These are phyloP conservation scores for Monotropa hypopitys DNA, from an alignment of 179 eudicot species.

Conservation along the genomic window DNA sequence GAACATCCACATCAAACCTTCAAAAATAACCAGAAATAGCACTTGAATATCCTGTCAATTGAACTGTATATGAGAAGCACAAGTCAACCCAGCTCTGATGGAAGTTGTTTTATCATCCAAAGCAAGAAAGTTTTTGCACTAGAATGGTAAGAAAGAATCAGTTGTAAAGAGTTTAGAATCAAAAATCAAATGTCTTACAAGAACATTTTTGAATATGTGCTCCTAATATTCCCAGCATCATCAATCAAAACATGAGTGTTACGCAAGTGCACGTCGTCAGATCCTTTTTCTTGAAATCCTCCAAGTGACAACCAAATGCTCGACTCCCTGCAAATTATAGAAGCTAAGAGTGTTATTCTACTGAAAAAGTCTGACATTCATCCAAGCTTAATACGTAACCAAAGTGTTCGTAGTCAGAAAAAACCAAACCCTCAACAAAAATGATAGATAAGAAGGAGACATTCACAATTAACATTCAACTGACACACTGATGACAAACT, in stretches of 20 bases:
- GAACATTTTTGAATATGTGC: conserved; percentile 70
- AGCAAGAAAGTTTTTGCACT: not conserved
- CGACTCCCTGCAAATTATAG: conserved; percentile 47
- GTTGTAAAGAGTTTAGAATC: not conserved
- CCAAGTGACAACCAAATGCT: conserved; percentile 89
- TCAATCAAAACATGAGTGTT: conserved; percentile 83
- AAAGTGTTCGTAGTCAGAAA: not conserved
- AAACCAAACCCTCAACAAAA: not conserved
- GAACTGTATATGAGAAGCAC: not conserved
- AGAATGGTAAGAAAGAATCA: not conserved
- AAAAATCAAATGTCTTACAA: conserved; percentile 37
- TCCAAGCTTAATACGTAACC: not conserved
- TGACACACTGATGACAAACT: not conserved
- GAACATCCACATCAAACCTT: conserved; percentile 95
- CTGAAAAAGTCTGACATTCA: not conserved
- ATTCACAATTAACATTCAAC: not conserved
- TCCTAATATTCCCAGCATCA: conserved; percentile 54
- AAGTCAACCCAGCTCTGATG: not conserved
- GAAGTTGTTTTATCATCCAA: not conserved
- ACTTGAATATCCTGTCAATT: not conserved
- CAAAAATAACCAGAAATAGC: conserved; percentile 11
- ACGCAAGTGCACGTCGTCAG: conserved; percentile 67
- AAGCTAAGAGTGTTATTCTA: not conserved
- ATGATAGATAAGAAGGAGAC: not conserved
- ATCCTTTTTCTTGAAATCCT: conserved; percentile 84